Evolutionary conservation across 805 yeast species (phyloP).

Genomic region (Wickerhamomyces strasburgensis): DNA sequence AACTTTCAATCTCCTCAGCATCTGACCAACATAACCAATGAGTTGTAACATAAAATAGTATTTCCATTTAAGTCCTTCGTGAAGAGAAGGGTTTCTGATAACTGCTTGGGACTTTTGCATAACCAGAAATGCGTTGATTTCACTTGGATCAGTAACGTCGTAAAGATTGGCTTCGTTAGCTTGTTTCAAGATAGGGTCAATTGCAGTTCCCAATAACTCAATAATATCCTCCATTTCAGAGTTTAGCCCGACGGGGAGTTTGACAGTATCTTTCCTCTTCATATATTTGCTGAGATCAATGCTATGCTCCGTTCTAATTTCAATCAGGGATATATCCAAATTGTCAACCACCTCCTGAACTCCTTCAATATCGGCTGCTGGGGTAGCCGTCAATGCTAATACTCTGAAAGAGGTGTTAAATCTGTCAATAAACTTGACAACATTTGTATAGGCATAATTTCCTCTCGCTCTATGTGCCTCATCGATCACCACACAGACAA

Average conservation of each 20-base stretch:
- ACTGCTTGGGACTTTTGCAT: constrained; percentile 63
- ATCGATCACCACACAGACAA: constrained; percentile 79
- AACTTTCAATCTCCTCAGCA: constrained; percentile 60
- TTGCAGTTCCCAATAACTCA: constrained; percentile 53
- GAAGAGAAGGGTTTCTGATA: constrained; percentile 44
- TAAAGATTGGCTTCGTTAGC: constrained; percentile 63
- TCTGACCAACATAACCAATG: constrained; percentile 68
- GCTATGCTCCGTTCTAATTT: constrained; percentile 80
- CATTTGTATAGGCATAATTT: constrained; percentile 81
- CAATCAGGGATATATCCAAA: constrained; percentile 68
- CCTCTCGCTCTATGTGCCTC: constrained; percentile 96
- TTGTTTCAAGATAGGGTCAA: constrained; percentile 57
- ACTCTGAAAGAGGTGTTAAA: constrained; percentile 66
- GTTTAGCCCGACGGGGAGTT: constrained; percentile 49
- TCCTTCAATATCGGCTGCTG: constrained; percentile 81
- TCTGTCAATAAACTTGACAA: constrained; percentile 60
- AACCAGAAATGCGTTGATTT: constrained; percentile 65
- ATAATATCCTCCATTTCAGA: constrained; percentile 53
- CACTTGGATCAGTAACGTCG: constrained; percentile 59
- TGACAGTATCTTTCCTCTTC: constrained; percentile 58
- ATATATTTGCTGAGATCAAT: constrained; percentile 76
- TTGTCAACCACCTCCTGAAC: constrained; percentile 82
- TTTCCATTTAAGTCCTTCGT: constrained; percentile 74
- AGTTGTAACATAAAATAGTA: constrained; percentile 57
- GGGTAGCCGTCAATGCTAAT: constrained; percentile 92